These are phyloP conservation scores for Diutina neorugosa DNA, from an alignment of 1,139 yeast genomes.

Conservation along the genomic window DNA sequence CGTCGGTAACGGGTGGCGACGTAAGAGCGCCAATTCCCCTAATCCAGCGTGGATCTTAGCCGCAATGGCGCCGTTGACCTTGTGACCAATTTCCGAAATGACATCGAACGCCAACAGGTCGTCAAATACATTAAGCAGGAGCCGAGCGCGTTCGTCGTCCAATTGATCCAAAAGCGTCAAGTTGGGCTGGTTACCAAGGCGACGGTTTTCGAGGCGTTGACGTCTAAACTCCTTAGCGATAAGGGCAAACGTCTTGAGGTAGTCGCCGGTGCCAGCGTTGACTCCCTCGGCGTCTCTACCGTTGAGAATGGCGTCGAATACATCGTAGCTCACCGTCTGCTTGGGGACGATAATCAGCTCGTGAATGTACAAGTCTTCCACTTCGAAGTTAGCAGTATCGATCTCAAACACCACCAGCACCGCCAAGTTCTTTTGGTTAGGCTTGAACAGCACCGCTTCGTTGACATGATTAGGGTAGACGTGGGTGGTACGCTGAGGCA, in stretches of 20 bases:
- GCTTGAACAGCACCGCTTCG: slow-evolving; percentile 48
- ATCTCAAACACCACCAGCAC: slow-evolving; percentile 76
- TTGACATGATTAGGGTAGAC: slow-evolving; percentile 61
- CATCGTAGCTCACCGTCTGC: slow-evolving; percentile 36
- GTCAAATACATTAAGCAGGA: slow-evolving; percentile 64
- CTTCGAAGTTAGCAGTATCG: slow-evolving; percentile 60
- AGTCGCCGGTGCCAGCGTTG: slow-evolving; percentile 53
- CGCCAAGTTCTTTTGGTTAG: slow-evolving; percentile 51
- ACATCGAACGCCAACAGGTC: slow-evolving; percentile 46
- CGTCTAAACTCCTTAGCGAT: slow-evolving; percentile 65
- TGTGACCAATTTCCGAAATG: slow-evolving; percentile 65
- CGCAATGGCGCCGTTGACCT: slow-evolving; percentile 80
- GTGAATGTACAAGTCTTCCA: slow-evolving; percentile 68
- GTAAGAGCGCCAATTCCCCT: slow-evolving; percentile 72
- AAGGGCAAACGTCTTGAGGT: slow-evolving; percentile 49
- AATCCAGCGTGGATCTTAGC: slow-evolving; percentile 62
- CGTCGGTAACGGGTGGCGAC: slow-evolving; percentile 83
- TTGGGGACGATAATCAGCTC: slow-evolving; percentile 62
- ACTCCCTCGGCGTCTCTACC: slow-evolving; percentile 20
- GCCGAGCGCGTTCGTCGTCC: slow-evolving; percentile 73
- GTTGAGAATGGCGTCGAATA: slow-evolving; percentile 37
- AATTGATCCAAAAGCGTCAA: slow-evolving; percentile 66
- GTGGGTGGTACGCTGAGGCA: slow-evolving; percentile 68
- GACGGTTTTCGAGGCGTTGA: slow-evolving; percentile 46
- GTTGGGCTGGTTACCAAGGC: slow-evolving; percentile 39